These are phyloP conservation scores for Ophiocordyceps camponoti-leonardi DNA, from an alignment of 2,329 filamentous ascomycete genomes.

Conservation along the genomic window DNA sequence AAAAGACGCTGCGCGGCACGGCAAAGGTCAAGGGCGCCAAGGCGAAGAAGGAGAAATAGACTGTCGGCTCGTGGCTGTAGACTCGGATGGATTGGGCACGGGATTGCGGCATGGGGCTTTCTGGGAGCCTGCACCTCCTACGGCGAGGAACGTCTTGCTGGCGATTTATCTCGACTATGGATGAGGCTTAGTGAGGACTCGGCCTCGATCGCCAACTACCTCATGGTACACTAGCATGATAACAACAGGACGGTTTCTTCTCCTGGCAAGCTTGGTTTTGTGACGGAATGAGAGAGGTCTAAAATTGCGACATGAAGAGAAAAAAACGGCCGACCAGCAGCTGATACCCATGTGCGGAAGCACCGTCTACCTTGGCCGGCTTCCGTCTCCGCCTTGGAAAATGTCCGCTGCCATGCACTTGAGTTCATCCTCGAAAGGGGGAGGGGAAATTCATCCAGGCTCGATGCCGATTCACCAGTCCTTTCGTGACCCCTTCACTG, in stretches of 20 bases:
- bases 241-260: slow-evolving; percentile 22
- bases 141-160: slow-evolving; percentile 7
- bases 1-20: slow-evolving; percentile 95
- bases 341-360: not conserved
- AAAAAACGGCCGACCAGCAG: slow-evolving; percentile 1
- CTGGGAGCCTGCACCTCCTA: slow-evolving; percentile 8
- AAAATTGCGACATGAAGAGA: not conserved
- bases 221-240: slow-evolving; percentile 18
- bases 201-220: slow-evolving; percentile 11
- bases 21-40: slow-evolving; percentile 95
- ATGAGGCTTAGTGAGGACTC: slow-evolving; percentile 9
- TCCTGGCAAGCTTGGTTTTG: not conserved
- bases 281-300: not conserved
- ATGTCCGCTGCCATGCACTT: too few relatives aligned
- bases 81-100: slow-evolving; percentile 12
- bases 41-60: slow-evolving; percentile 88
- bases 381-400: too few relatives aligned
- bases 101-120: slow-evolving; percentile 12
- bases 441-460: too few relatives aligned
- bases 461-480: too few relatives aligned
- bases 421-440: too few relatives aligned
- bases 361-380: too few relatives aligned
- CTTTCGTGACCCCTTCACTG: not conserved
- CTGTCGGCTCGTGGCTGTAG: slow-evolving; percentile 15
- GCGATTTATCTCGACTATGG: slow-evolving; percentile 6